Percentiles rank a stretch among this genome's conserved stretches.
Conservation (phyloP, 1,284 basidiomycete genomes). For the Leccinum ponderosum region DNA sequence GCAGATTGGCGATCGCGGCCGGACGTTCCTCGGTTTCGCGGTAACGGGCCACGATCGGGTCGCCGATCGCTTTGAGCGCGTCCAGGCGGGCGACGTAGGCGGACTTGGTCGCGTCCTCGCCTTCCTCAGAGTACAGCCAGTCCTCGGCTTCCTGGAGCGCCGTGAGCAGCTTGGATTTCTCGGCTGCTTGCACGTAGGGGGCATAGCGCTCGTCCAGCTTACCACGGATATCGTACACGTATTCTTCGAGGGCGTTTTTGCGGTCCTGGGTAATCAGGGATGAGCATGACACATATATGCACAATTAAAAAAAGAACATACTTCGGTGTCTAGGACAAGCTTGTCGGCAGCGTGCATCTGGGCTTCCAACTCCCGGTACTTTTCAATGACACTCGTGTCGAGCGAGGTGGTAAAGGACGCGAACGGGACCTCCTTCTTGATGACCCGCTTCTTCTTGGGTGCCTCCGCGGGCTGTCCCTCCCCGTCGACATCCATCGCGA, state of each 20-base stretch:
- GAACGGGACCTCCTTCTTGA: conserved; percentile 81
- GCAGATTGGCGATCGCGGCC: conserved; percentile 67
- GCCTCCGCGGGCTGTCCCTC: conserved; percentile 43
- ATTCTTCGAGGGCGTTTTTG: conserved; percentile 97
- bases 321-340: conserved; percentile 94
- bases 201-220: conserved; percentile 90
- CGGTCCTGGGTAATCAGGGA: conserved; percentile 61
- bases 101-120: conserved; percentile 92
- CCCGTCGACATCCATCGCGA: conserved; percentile 71
- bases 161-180: conserved; percentile 75
- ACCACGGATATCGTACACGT: conserved; percentile 90
- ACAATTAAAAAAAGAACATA: conserved; percentile 35
- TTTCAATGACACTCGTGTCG: conserved; percentile 63
- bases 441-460: conserved; percentile 82
- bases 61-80: conserved; percentile 77
- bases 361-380: conserved; percentile 76
- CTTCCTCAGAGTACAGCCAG: conserved; percentile 95
- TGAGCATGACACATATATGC: not conserved
- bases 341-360: conserved; percentile 90
- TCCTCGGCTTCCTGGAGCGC: conserved; percentile 82
- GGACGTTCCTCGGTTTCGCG: conserved; percentile 81
- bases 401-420: conserved; percentile 64
- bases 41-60: conserved; percentile 82
- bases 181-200: conserved; percentile 66
- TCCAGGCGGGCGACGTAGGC: conserved; percentile 83